Conservation (phyloP, 1,284 basidiomycete genomes). For the Pisolithus thermaeus region DNA sequence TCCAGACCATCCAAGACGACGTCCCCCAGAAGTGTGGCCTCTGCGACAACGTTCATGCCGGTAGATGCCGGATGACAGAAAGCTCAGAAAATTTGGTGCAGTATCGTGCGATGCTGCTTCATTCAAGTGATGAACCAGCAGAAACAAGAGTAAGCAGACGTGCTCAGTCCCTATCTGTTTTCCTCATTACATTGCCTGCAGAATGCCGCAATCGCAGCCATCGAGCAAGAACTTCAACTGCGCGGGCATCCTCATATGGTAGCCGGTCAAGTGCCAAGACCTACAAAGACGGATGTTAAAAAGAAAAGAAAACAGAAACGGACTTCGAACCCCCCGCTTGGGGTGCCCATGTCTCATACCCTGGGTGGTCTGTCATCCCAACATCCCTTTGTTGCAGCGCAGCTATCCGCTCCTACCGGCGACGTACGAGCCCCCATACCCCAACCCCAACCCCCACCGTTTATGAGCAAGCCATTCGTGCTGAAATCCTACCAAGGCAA, state of each 20-base stretch:
- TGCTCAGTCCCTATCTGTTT: not conserved
- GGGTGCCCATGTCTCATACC: no score
- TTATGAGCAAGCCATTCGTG: no score
- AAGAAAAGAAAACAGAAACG: slow-evolving; percentile 3
- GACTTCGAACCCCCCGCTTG: not conserved
- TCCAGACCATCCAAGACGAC: slow-evolving; percentile 10
- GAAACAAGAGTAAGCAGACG: slow-evolving; percentile 47
- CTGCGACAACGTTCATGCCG: slow-evolving; percentile 52
- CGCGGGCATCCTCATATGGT: slow-evolving; percentile 53
- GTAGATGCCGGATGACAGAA: slow-evolving; percentile 59
- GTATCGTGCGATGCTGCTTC: slow-evolving; percentile 60
- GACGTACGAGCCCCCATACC: not conserved
- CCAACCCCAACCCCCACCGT: not conserved
- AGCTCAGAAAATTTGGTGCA: slow-evolving; percentile 59
- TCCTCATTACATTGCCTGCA: slow-evolving; percentile 22
- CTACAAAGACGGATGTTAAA: slow-evolving; percentile 25
- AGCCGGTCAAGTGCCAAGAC: slow-evolving; percentile 54
- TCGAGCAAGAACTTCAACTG: slow-evolving; percentile 53
- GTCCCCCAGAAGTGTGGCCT: slow-evolving; percentile 44
- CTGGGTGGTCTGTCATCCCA: not conserved
- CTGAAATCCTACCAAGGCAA: no score
- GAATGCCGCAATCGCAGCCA: slow-evolving; percentile 57
- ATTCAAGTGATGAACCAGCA: slow-evolving; percentile 57
- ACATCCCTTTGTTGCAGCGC: not conserved
- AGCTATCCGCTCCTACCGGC: not conserved